Evolutionary conservation across 2,329 filamentous ascomycete species (phyloP).

Genomic region (Cryphonectria radicalis): DNA sequence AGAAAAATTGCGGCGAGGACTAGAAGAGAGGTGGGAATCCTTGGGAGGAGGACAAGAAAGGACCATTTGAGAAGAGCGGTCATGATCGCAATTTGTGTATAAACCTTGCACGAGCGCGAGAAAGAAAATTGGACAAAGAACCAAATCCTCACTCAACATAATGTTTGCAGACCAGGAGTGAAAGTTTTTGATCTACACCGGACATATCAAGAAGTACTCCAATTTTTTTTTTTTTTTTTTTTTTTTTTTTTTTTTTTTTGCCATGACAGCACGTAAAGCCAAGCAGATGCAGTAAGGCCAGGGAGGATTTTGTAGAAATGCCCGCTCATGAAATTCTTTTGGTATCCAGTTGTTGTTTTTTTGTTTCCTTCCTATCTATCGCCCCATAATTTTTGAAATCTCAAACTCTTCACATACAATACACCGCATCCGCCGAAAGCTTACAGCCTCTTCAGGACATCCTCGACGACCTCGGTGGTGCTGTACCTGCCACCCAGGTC

Average conservation of each 20-base stretch:
- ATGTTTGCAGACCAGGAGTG: not conserved
- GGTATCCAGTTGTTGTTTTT: slow-evolving; percentile 1
- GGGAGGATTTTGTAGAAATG: not conserved
- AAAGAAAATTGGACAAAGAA: slow-evolving; percentile 10
- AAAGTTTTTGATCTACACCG: not conserved
- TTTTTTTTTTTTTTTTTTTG: no score
- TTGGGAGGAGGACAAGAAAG: not conserved
- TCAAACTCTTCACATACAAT: no score
- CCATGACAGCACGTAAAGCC: not conserved
- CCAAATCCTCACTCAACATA: slow-evolving; percentile 20
- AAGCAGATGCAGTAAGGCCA: not conserved
- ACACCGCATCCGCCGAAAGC: not conserved
- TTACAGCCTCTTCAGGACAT: slow-evolving; percentile 83
- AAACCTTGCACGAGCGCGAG: slow-evolving; percentile 13
- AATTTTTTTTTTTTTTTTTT: no score
- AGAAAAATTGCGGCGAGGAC: slow-evolving; percentile 2
- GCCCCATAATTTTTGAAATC: not conserved
- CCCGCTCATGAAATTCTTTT: slow-evolving; percentile 4
- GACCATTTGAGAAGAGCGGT: slow-evolving; percentile 6
- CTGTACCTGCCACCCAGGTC: slow-evolving; percentile 87
- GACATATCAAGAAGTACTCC: not conserved
- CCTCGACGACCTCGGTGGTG: slow-evolving; percentile 84
- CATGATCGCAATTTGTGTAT: slow-evolving; percentile 12
- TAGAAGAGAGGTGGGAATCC: not conserved
- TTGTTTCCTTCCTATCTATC: slow-evolving; percentile 21